Evolutionary conservation across 2,329 filamentous ascomycete genomes (phyloP).

Genomic region (Aureobasidium uvarum): DNA sequence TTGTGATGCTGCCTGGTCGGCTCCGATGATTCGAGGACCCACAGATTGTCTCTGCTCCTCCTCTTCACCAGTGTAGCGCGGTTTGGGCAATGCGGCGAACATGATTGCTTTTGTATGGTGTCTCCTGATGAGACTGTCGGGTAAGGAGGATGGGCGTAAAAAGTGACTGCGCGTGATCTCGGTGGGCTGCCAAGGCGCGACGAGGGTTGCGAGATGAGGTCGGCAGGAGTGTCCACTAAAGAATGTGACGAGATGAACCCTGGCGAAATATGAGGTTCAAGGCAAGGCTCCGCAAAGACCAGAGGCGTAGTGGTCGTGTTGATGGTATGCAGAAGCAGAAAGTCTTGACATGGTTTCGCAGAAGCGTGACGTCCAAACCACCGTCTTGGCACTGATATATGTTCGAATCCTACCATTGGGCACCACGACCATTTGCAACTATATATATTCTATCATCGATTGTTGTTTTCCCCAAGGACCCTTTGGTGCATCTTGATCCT

Average conservation of each 20-base stretch:
- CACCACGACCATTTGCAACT: not conserved
- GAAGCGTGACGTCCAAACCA: not conserved
- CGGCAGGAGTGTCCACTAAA: not conserved
- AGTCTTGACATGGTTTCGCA: not conserved
- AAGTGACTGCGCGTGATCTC: conserved; percentile 2
- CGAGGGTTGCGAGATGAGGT: not conserved
- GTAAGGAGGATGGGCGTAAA: not conserved
- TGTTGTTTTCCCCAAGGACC: not conserved
- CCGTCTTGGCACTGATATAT: conserved; percentile 9
- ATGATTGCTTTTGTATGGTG: conserved; percentile 35
- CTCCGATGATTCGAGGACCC: conserved; percentile 78
- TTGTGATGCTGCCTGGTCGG: conserved; percentile 75
- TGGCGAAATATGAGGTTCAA: not conserved
- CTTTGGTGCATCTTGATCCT: not conserved
- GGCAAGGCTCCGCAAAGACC: not conserved
- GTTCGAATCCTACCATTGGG: not conserved
- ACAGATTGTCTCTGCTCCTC: conserved; percentile 77
- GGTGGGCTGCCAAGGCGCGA: not conserved
- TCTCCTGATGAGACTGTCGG: not conserved
- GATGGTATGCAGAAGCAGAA: conserved; percentile 11
- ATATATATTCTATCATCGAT: not conserved
- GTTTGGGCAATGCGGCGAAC: conserved; percentile 71
- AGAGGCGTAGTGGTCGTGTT: not conserved
- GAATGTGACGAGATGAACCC: not conserved
- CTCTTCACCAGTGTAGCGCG: conserved; percentile 86